These are phyloP conservation scores for Carallia brachiata DNA, from an alignment of 345 rosid species.

Conservation along the genomic window DNA sequence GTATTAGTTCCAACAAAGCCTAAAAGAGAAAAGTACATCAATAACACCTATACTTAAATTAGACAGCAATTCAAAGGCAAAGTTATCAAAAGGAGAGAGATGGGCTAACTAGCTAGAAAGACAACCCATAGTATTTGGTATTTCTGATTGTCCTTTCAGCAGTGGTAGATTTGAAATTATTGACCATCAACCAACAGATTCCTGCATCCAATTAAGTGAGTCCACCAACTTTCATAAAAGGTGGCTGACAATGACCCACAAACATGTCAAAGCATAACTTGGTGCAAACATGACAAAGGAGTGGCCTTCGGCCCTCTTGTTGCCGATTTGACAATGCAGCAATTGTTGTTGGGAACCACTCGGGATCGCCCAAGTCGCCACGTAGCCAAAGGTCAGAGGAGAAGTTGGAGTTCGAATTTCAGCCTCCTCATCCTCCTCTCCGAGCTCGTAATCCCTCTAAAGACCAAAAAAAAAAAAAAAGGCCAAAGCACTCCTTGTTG, in stretches of 20 bases:
- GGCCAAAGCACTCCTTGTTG: too few relatives aligned
- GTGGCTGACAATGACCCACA: slow-evolving; percentile 11
- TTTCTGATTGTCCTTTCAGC: slow-evolving; percentile 14
- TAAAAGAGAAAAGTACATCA: not conserved
- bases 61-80: slow-evolving; percentile 1
- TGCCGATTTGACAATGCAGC: slow-evolving; percentile 2
- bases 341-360: not conserved
- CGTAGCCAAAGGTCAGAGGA: too few relatives aligned
- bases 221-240: slow-evolving; percentile 14
- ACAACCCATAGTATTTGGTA: too few relatives aligned
- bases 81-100: not conserved
- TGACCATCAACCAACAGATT: slow-evolving; percentile 11
- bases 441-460: too few relatives aligned
- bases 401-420: too few relatives aligned
- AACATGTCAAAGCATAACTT: not conserved
- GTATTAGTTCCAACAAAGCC: too few relatives aligned
- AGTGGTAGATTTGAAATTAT: slow-evolving; percentile 5
- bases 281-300: not conserved
- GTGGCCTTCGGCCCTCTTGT: not conserved
- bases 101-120: not conserved
- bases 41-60: slow-evolving; percentile 8
- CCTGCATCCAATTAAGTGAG: slow-evolving; percentile 20
- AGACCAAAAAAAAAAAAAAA: too few relatives aligned
- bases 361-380: too few relatives aligned
- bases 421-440: too few relatives aligned